phyloP scores from a whole-genome alignment of 768 basidiomycete genomes.

The Lentinula detonsa region DNA sequence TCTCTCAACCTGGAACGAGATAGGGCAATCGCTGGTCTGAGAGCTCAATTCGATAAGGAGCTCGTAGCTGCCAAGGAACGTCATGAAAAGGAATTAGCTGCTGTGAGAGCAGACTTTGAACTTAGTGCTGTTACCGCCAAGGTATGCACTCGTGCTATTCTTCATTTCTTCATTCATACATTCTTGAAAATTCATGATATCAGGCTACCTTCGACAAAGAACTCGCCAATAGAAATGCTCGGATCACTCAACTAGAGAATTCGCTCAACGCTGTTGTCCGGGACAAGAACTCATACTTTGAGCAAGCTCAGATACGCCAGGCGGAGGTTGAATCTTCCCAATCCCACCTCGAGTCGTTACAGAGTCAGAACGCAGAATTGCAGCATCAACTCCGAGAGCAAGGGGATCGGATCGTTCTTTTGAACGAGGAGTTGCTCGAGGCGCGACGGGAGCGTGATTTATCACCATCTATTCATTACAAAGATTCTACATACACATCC shows the following conservation, averaged over 20 bases:
- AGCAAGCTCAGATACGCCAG: conserved; percentile 81
- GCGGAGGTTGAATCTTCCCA: conserved; percentile 86
- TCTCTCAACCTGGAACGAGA: conserved; percentile 56
- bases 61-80: conserved; percentile 51
- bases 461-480: conserved; percentile 21
- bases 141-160: conserved; percentile 32
- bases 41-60: conserved; percentile 70
- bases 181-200: not conserved
- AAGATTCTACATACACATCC: conserved; percentile 35
- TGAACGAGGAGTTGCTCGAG: conserved; percentile 68
- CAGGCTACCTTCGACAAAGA: conserved; percentile 72
- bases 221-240: conserved; percentile 47
- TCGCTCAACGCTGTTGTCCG: conserved; percentile 61
- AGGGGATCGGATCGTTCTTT: conserved; percentile 61
- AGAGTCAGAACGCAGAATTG: conserved; percentile 76
- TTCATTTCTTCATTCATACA: conserved; percentile 1
- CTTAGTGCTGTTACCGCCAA: conserved; percentile 69
- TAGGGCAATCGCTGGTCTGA: conserved; percentile 51
- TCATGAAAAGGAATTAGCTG: conserved; percentile 68
- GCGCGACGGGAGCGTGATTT: conserved; percentile 53
- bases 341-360: conserved; percentile 65
- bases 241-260: conserved; percentile 64
- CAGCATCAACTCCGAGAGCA: conserved; percentile 83
- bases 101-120: conserved; percentile 67
- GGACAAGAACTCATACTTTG: conserved; percentile 80